These are phyloP conservation scores for Emericellopsis terricola DNA, from an alignment of 495 filamentous ascomycete species.

Conservation along the genomic window DNA sequence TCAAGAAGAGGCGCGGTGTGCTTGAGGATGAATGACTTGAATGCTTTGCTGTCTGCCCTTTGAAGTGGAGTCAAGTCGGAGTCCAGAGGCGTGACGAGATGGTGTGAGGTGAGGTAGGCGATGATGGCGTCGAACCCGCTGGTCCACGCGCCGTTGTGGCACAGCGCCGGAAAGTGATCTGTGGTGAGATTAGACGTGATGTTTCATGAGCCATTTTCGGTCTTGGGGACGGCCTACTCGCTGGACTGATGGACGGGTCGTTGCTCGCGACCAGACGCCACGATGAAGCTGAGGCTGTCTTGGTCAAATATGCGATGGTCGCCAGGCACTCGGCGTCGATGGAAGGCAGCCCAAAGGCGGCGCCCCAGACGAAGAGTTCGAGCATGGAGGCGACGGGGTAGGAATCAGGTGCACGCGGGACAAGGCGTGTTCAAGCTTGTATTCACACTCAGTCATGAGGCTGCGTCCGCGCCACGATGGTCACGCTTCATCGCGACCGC, in stretches of 20 bases:
- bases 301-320: constrained; percentile 49
- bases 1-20: constrained; percentile 51
- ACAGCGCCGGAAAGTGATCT: constrained; percentile 63
- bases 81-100: constrained; percentile 35
- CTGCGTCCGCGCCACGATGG: no score
- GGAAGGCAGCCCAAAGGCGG: constrained; percentile 71
- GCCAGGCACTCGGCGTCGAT: constrained; percentile 80
- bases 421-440: no score
- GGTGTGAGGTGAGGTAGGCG: constrained; percentile 34
- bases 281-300: constrained; percentile 33
- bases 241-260: constrained; percentile 57
- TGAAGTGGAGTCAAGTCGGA: constrained; percentile 45
- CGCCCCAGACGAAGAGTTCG: constrained; percentile 83
- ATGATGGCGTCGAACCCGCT: constrained; percentile 60
- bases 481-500: no score
- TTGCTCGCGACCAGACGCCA: constrained; percentile 67
- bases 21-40: constrained; percentile 45
- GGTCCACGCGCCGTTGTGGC: constrained; percentile 43
- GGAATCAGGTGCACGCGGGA: no score
- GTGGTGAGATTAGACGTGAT: constrained; percentile 1
- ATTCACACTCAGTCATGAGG: no score
- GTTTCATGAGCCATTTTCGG: background rate
- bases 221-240: constrained; percentile 33
- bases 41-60: constrained; percentile 52
- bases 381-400: constrained; percentile 26